These are phyloP conservation scores for Grifola frondosa DNA, from an alignment of 1,284 basidiomycete species.

Conservation along the genomic window DNA sequence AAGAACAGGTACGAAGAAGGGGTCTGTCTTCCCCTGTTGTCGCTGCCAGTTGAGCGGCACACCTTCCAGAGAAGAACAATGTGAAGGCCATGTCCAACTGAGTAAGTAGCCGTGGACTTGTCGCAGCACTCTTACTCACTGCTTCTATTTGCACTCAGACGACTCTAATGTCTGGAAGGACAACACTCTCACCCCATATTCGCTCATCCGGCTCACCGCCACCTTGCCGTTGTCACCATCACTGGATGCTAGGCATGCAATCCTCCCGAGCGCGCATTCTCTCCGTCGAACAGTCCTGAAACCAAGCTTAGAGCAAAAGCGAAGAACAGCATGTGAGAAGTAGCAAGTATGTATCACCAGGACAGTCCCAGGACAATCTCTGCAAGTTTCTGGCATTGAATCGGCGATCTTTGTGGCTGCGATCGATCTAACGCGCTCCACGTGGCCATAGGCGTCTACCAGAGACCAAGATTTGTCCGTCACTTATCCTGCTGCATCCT, in stretches of 20 bases:
- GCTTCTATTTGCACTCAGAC: constrained; percentile 37
- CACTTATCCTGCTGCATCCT: too few species aligned
- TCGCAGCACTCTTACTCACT: constrained; percentile 15
- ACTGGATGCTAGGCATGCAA: constrained; percentile 89
- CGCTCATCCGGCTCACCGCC: constrained; percentile 2
- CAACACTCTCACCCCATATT: constrained; percentile 48
- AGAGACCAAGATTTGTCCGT: too few species aligned
- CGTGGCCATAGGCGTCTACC: too few species aligned
- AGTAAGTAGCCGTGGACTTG: constrained; percentile 65
- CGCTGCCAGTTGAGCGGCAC: constrained; percentile 85
- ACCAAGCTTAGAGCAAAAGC: constrained; percentile 29
- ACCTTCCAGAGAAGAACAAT: constrained; percentile 81
- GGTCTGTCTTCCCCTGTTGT: constrained; percentile 71
- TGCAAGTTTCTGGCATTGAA: too few species aligned
- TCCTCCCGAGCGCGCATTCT: constrained; percentile 81
- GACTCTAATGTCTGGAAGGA: constrained; percentile 78
- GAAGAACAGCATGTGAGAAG: too few species aligned
- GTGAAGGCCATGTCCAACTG: constrained; percentile 55
- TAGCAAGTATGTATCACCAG: too few species aligned
- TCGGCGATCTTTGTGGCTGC: too few species aligned
- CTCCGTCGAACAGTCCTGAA: constrained; percentile 58
- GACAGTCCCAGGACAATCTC: too few species aligned
- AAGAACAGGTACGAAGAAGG: constrained; percentile 94
- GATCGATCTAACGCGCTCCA: too few species aligned
- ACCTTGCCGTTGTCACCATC: neutral